Base-by-base conservation (phyloP, 768 basidiomycete genomes). In the Amanita muscaria region DNA sequence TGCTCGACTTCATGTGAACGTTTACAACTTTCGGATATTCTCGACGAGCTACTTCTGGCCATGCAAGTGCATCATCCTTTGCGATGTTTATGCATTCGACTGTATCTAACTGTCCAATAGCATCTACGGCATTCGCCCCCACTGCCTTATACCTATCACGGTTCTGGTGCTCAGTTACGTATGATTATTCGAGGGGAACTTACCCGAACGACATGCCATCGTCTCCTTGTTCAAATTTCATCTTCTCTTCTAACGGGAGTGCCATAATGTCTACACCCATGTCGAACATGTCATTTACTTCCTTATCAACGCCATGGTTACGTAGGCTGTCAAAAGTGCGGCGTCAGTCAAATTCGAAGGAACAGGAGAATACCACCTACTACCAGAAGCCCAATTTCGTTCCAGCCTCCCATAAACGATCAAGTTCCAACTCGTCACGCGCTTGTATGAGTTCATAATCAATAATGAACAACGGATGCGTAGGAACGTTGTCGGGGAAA, bases 321-420 rank as follows among this genome's bases (percentile, higher is more conserved):
- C 73, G 75, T 31, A 80, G 55, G 49, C 77, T 77, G 42, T 16
- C 38, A 25, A 27, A 32, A 6, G 46, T 19, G 15, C 18, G 15
- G 44, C 8, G 25, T 22, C 30, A n/a, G 24, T 16, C 2, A 3
- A 5, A 22, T 15, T 37, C 5, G 12, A 12, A 33, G 6, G 27
- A 29, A 6, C 12, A 16, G 11, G 9, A 21, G 23, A 34, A 19
- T 5, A 23, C 10, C 43, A 72, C 77, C 56, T 54, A 78, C 76
- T 80, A 81, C 76, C 79, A 83, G 56, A 83, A 82, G 2, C 79
- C 79, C 1, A 80, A 64, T 35, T 70, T 64, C 0, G 73, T 79
- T 6, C 71, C 74, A 1, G 79, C 79, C 37, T 70, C 59, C 74
- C 74, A 80, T 2, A 83, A 66, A 39, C 61, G 64, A 27, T 73